Base-by-base conservation (phyloP, 768 basidiomycete species). In the Termitomyces sp. region DNA sequence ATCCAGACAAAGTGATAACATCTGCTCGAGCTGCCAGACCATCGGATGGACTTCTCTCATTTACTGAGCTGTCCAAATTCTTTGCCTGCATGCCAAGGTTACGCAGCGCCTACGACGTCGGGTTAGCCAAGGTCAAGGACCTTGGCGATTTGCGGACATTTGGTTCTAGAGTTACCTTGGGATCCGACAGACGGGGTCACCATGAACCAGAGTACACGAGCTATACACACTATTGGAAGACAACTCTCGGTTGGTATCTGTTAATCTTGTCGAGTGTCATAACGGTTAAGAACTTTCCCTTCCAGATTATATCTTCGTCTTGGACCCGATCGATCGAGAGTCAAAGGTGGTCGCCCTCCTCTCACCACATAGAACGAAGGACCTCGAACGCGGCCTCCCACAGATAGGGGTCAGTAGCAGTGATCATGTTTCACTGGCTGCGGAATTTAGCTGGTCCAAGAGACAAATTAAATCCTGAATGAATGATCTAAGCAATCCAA, bases 251-350 rank as follows among this genome's bases (percentile, higher is more conserved):
- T 89, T 62, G 58, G 74, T 66, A 10, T 37, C 10, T 45, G 27
- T 21, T 0, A 11, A 3, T 11, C 11, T 16, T 30, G 5, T 37
- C 23, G 4, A 27, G 25, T 34, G 6, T 44, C 37, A 32, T 23
- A 19, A 40, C 34, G 43, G 1, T 40, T 28, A 7, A 25, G 23
- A 23, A 30, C 16, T 37, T n/a, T 28, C 11, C 49, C 19, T 28
- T 14, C 44, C 60, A 95, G 95, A 97, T 74, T 98, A 98, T 67
- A 90, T 98, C 52, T 94, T 97, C 67, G 73, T 95, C 49, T 61
- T 86, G 5, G 79, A 85, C 59, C 72, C 80, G 3, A 66, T 69
- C 6, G 61, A 67, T 23, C 63, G 64, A 46, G 63, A 55, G 14
- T 67, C 76, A 37, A 62, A 64, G 25, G 70, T 90, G 39, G 66